These are phyloP conservation scores for Laburnicola sp. DNA, from an alignment of 2,329 filamentous ascomycete genomes.

Conservation along the genomic window DNA sequence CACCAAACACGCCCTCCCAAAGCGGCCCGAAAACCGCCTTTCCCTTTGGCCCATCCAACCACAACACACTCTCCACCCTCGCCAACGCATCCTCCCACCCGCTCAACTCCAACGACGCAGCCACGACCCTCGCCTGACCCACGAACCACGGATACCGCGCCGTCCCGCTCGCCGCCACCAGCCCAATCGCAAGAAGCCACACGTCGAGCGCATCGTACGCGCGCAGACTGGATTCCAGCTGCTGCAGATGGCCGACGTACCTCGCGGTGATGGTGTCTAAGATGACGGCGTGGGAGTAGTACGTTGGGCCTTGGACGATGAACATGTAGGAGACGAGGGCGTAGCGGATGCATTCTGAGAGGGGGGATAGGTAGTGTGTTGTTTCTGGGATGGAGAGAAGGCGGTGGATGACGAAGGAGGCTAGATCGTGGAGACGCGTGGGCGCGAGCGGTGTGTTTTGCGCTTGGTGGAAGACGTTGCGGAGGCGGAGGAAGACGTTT, in stretches of 20 bases:
- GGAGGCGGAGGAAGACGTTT: slow-evolving; percentile 51
- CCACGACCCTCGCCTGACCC: slow-evolving; percentile 5
- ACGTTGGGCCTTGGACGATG: slow-evolving; percentile 58
- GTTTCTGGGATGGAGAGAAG: slow-evolving; percentile 42
- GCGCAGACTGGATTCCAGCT: slow-evolving; percentile 4
- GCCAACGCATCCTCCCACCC: slow-evolving; percentile 13
- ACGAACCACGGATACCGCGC: slow-evolving; percentile 20
- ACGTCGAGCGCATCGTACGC: slow-evolving; percentile 10
- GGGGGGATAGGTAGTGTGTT: slow-evolving; percentile 21
- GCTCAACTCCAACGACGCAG: slow-evolving; percentile 1
- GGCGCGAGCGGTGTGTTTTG: slow-evolving; percentile 35
- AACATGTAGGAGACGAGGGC: slow-evolving; percentile 57
- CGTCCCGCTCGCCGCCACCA: slow-evolving; percentile 16
- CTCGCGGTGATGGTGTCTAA: slow-evolving; percentile 17
- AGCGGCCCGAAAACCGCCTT: slow-evolving; percentile 8
- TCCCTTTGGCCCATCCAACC: slow-evolving; percentile 12
- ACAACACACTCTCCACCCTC: slow-evolving; percentile 14
- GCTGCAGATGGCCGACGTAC: slow-evolving; percentile 17
- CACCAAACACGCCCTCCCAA: slow-evolving; percentile 13
- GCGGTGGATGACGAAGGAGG: slow-evolving; percentile 58
- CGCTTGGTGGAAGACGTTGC: slow-evolving; percentile 47
- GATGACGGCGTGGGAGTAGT: slow-evolving; percentile 54
- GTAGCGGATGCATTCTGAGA: slow-evolving; percentile 47
- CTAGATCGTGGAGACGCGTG: slow-evolving; percentile 58
- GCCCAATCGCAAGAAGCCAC: slow-evolving; percentile 24